Percentiles rank a stretch among this genome's conserved stretches.
phyloP scores from a whole-genome alignment of 306 rosid species.

The Begonia peltatifolia region DNA sequence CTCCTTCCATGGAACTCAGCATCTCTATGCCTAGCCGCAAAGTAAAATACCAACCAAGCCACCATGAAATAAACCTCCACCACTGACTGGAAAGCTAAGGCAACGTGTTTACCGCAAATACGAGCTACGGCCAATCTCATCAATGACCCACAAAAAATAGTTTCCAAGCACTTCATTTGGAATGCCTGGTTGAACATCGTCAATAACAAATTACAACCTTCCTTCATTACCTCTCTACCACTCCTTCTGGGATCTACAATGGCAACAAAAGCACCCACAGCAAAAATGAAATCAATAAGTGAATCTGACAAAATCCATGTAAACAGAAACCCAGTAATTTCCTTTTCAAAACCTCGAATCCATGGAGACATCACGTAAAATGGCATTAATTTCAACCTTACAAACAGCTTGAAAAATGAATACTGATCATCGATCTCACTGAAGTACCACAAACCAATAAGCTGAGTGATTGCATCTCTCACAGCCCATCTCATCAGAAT shows the following conservation, averaged over 20 bases:
- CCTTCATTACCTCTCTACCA: conserved; percentile 83
- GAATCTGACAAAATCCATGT: conserved; percentile 70
- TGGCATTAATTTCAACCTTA: conserved; percentile 92
- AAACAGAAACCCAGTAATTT: conserved; percentile 64
- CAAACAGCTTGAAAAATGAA: conserved; percentile 85
- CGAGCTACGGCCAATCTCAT: conserved; percentile 46
- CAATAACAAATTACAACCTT: conserved; percentile 66
- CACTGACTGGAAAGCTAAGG: conserved; percentile 64
- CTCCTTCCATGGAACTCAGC: conserved; percentile 52
- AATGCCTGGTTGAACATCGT: conserved; percentile 67
- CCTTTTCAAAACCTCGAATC: conserved; percentile 81
- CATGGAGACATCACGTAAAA: conserved; percentile 83
- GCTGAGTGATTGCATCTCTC: conserved; percentile 92
- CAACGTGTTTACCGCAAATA: conserved; percentile 39
- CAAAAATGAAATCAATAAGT: conserved; percentile 54
- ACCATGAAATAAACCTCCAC: conserved; percentile 95
- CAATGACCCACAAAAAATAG: conserved; percentile 53
- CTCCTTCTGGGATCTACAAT: conserved; percentile 75
- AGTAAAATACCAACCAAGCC: conserved; percentile 73
- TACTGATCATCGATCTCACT: conserved; percentile 93
- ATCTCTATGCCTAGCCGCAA: conserved; percentile 55
- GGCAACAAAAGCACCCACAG: conserved; percentile 95
- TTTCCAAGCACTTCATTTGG: conserved; percentile 70
- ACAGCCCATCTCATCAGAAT: conserved; percentile 95
- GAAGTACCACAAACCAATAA: conserved; percentile 88